phyloP scores from a whole-genome alignment of 495 filamentous ascomycete species.

The Symbiotaphrina buchneri region DNA sequence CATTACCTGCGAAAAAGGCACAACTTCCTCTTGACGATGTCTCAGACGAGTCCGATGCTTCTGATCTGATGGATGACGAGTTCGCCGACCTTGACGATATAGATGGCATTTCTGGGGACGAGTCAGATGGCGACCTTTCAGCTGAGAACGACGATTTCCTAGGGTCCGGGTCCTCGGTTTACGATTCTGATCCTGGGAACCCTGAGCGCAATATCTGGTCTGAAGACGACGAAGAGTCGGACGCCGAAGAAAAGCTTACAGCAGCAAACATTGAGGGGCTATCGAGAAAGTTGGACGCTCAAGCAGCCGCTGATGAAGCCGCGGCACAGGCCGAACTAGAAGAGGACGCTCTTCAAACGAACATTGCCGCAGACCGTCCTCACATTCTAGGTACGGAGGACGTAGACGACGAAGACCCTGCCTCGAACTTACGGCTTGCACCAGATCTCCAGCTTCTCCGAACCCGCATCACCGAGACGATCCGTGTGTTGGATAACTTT shows the following conservation, averaged over 20 bases:
- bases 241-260: constrained; percentile 76
- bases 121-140: constrained; percentile 10
- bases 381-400: constrained; percentile 36
- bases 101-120: no score
- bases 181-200: constrained; percentile 51
- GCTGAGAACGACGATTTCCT: constrained; percentile 28
- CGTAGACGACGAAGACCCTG: constrained; percentile 23
- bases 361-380: constrained; percentile 65
- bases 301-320: constrained; percentile 43
- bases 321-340: constrained; percentile 64
- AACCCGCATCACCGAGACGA: constrained; percentile 77
- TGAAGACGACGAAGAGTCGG: constrained; percentile 78
- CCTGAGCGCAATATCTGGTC: constrained; percentile 63
- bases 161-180: constrained; percentile 36
- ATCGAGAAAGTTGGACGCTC: constrained; percentile 54
- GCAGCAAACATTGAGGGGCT: constrained; percentile 92
- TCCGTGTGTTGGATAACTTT: constrained; percentile 79
- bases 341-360: constrained; percentile 81
- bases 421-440: constrained; percentile 31
- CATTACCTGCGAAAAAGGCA: neutral
- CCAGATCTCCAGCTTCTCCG: constrained; percentile 81
- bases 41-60: constrained; percentile 13
- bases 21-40: no score
- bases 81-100: constrained; percentile 25
- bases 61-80: constrained; percentile 16